phyloP scores from a whole-genome alignment of 164 flowering plant species.

The Paratinospora sagittata region DNA sequence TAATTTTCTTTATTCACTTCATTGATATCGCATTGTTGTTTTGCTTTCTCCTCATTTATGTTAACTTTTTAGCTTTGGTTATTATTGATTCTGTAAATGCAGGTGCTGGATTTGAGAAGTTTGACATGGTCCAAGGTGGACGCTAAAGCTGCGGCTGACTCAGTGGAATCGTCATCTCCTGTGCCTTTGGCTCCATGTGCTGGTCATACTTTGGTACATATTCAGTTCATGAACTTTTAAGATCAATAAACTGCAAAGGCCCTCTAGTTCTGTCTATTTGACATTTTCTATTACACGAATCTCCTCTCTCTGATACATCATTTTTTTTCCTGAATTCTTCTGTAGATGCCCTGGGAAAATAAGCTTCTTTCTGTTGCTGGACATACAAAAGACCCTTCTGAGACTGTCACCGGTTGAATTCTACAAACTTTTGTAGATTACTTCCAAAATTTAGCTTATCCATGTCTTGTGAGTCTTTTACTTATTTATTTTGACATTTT shows the following conservation, averaged over 20 bases:
- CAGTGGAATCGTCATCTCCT: constrained; percentile 43
- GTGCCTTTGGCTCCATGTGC: constrained; percentile 63
- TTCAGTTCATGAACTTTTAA: background rate
- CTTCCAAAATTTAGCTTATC: background rate
- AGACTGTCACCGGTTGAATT: constrained; percentile 65
- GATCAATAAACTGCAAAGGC: constrained; percentile 1
- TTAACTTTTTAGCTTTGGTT: background rate
- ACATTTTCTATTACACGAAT: constrained; percentile 2
- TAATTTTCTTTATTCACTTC: no score
- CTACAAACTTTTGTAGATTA: background rate
- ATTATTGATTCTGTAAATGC: constrained; percentile 16
- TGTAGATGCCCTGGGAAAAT: constrained; percentile 89
- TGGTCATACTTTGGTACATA: constrained; percentile 83
- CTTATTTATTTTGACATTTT: constrained; percentile 12
- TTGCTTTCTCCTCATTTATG: background rate
- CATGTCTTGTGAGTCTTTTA: background rate
- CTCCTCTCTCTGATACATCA: background rate
- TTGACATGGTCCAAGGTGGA: constrained; percentile 94
- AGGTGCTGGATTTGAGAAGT: constrained; percentile 85
- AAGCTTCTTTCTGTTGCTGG: constrained; percentile 93
- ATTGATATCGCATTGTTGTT: background rate
- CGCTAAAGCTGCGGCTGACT: constrained; percentile 37
- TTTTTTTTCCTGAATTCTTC: background rate
- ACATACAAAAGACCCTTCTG: constrained; percentile 91
- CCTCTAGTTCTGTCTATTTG: constrained; percentile 4